phyloP scores from a whole-genome alignment of 192 early-diverging fungal species.

The Dissophora globulifera region DNA sequence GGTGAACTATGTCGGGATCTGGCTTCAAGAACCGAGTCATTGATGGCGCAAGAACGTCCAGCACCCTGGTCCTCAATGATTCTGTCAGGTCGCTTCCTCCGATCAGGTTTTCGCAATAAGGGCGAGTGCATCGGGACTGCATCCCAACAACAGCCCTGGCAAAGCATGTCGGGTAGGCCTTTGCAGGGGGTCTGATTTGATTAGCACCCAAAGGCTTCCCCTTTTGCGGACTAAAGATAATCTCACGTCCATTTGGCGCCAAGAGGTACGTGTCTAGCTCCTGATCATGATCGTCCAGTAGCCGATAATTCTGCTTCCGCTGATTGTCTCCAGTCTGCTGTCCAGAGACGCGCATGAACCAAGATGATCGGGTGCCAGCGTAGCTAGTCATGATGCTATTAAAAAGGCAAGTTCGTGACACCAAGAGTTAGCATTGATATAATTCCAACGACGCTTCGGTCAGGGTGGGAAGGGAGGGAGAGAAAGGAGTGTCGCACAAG shows the following conservation, averaged over 20 bases:
- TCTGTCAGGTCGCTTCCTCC: constrained; percentile 31
- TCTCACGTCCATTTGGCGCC: constrained; percentile 36
- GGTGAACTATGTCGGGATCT: constrained; percentile 40
- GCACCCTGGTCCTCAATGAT: constrained; percentile 16
- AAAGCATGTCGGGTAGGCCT: constrained; percentile 42
- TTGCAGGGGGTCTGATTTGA: constrained; percentile 31
- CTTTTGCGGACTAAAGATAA: constrained; percentile 13
- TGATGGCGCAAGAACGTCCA: constrained; percentile 11
- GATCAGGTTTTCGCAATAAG: constrained; percentile 41
- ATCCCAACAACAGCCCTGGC: constrained; percentile 40
- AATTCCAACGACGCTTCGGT: no score
- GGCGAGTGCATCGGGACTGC: constrained; percentile 43
- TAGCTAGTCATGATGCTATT: constrained; percentile 29
- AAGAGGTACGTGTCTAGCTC: constrained; percentile 27
- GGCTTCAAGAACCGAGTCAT: constrained; percentile 40
- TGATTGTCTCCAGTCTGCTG: constrained; percentile 7
- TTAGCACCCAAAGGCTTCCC: constrained; percentile 3
- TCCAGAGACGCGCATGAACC: constrained; percentile 49
- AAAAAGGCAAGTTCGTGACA: neutral
- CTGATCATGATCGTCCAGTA: constrained; percentile 5
- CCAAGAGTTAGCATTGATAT: neutral
- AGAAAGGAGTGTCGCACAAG: neutral
- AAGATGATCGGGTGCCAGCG: constrained; percentile 34
- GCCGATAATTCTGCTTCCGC: constrained; percentile 11
- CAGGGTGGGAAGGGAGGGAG: no score